phyloP scores from a whole-genome alignment of 768 basidiomycete genomes.

The Auricularia auricula-judae region DNA sequence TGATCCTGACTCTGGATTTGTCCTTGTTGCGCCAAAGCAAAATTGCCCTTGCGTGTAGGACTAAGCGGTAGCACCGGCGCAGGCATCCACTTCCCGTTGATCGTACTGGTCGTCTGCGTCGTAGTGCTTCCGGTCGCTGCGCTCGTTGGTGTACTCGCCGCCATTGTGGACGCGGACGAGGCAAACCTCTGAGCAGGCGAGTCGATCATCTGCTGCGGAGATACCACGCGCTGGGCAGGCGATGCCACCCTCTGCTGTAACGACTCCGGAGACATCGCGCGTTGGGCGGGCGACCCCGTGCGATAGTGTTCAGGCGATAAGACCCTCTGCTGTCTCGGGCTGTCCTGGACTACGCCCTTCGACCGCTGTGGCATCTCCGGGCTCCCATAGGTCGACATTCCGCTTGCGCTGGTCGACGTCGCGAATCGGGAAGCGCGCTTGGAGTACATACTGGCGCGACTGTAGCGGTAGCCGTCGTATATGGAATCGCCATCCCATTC shows the following conservation, averaged over 20 bases:
- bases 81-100: background rate
- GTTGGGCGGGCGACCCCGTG: no score
- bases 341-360: background rate
- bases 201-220: no score
- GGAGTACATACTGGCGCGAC: slow-evolving; percentile 37
- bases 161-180: background rate
- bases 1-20: background rate
- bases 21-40: background rate
- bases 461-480: slow-evolving; percentile 55
- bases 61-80: background rate
- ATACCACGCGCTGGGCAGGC: no score
- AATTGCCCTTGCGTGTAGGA: background rate
- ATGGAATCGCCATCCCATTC: slow-evolving; percentile 63
- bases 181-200: background rate
- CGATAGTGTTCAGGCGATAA: no score
- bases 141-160: background rate
- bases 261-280: no score
- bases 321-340: no score
- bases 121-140: background rate
- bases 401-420: background rate
- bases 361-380: background rate
- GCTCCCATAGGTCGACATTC: background rate
- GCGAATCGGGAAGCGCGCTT: slow-evolving; percentile 15
- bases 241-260: no score
- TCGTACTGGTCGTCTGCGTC: background rate